Evolutionary conservation across 495 filamentous ascomycete species (phyloP).

Genomic region (Aspergillus haitiensis): DNA sequence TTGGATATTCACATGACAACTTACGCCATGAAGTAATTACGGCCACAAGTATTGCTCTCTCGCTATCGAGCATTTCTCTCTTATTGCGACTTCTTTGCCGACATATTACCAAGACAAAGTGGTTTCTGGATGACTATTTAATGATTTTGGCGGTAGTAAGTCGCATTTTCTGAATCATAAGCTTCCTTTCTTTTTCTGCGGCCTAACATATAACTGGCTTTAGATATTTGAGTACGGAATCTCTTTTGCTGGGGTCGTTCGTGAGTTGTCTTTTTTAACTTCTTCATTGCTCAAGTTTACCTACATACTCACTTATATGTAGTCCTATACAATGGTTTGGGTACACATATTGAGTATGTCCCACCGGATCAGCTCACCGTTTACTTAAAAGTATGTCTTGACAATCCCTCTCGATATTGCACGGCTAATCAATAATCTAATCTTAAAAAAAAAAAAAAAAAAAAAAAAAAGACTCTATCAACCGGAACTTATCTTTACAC

Average conservation of each 20-base stretch:
- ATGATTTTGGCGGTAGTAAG: conserved; percentile 19
- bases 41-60: conserved; percentile 17
- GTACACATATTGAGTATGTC: conserved; percentile 16
- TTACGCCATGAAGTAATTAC: conserved; percentile 19
- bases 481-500: conserved; percentile 31
- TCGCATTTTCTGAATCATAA: neutral
- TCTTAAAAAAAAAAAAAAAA: neutral
- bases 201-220: neutral
- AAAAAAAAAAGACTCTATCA: conserved; percentile 5
- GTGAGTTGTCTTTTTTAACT: conserved; percentile 5
- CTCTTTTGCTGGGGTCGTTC: conserved; percentile 18
- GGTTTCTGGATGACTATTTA: conserved; percentile 23
- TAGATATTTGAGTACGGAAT: conserved; percentile 20
- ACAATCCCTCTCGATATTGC: too few relatives aligned
- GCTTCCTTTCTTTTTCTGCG: neutral
- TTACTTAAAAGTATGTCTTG: conserved; percentile 18
- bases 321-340: conserved; percentile 24
- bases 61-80: conserved; percentile 17
- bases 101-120: conserved; percentile 16
- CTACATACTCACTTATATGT: neutral
- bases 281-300: neutral
- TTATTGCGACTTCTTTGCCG: conserved; percentile 17
- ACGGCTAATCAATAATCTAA: neutral
- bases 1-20: conserved; percentile 11
- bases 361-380: conserved; percentile 10